Base-by-base conservation (phyloP, 164 flowering plant genomes). In the Annona cherimola region DNA sequence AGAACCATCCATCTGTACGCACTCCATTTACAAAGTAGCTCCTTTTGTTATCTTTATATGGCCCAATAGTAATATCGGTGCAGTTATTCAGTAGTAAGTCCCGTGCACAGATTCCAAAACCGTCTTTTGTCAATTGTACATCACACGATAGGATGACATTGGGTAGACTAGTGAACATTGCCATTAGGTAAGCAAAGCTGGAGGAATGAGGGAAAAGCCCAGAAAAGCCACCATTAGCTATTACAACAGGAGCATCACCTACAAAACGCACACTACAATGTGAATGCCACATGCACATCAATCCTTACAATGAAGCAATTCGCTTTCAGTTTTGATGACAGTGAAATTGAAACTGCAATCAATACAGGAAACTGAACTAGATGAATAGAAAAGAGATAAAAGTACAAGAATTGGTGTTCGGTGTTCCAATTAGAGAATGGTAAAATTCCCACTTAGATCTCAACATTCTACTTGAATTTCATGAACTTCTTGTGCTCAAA, bases 91-190 rank as follows among this genome's bases (percentile, higher is more conserved):
- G 83, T 67, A 39, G 81, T 55, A 93, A 26, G 71, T 78, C 68
- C 7, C 94, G 88, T 60, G 83, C 71, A 73, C 99, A 96, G 70
- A 96, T 85, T 26, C 98, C 99, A 71, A 45, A 72, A 40, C 74
- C 84, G 81, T 96, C 99, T 72, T 86, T 87, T 1, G 97, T 90
- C 61, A 96, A 81, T 73, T 93, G 99, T 67, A 96, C 98, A 76
- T 96, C 96, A 76, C 97, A 96, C 93, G 93, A 90, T 4, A 85
- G 55, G 59, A 82, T 59, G 16, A 82, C 67, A 77, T 78, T 66
- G 18, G 82, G 70, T 44, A 81, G 69, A 67, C 84, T 76, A 62
- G 66, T 62, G 16, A 20, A 0, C 66, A 73, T 5, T 8, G 84
- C 84, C 61, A 77, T 18, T 4, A 1, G 3, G 79, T 81, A 83